These are phyloP conservation scores for Purpureocillium takamizusanense DNA, from an alignment of 2,329 filamentous ascomycete species.

Conservation along the genomic window DNA sequence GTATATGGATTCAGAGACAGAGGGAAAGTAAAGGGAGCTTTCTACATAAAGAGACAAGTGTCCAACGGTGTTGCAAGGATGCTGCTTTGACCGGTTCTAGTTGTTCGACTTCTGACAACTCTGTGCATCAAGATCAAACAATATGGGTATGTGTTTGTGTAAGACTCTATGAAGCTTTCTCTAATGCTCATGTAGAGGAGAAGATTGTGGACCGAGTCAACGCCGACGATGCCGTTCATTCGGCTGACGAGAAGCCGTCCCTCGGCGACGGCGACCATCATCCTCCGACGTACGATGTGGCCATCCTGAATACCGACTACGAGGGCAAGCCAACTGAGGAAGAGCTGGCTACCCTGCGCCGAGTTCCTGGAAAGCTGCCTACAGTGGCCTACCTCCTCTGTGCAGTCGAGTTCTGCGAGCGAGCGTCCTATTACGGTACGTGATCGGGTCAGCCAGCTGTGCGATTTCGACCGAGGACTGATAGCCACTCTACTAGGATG, in stretches of 20 bases:
- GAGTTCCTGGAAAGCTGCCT: constrained; percentile 43
- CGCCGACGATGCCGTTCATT: neutral
- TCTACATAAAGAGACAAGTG: too few species aligned
- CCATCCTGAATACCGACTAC: constrained; percentile 10
- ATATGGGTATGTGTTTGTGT: too few species aligned
- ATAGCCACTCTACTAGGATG: constrained; percentile 7
- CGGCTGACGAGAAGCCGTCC: neutral
- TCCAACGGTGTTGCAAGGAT: too few species aligned
- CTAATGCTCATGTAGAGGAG: neutral
- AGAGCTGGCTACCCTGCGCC: constrained; percentile 40
- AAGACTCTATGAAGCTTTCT: too few species aligned
- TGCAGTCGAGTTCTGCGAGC: constrained; percentile 50
- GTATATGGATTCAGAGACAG: too few species aligned
- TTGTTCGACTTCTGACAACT: too few species aligned
- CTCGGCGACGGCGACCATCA: neutral
- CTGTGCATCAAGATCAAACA: too few species aligned
- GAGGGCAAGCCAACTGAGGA: constrained; percentile 42
- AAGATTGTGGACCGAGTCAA: neutral
- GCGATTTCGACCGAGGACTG: neutral
- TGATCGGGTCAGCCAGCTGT: neutral
- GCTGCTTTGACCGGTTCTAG: too few species aligned
- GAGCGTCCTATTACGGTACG: constrained; percentile 51
- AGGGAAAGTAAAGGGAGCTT: too few species aligned
- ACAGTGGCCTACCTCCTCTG: constrained; percentile 47
- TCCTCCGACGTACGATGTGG: constrained; percentile 3